Conservation (phyloP, 2,329 filamentous ascomycete species). For the Cercospora zeae-maydis region DNA sequence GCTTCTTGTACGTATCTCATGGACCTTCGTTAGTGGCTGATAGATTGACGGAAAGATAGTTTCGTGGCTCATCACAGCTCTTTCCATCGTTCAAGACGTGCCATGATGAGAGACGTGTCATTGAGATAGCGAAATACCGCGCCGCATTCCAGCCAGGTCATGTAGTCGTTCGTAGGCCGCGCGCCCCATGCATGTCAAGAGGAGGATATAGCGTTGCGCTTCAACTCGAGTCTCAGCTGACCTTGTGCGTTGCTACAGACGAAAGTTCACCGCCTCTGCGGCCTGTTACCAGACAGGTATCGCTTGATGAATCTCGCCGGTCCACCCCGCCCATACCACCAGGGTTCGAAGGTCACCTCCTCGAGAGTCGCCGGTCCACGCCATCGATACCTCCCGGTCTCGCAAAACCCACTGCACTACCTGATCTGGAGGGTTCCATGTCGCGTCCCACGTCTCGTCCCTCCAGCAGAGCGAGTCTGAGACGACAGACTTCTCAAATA, state of each 20-base stretch:
- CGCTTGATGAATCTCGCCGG: conserved; percentile 31
- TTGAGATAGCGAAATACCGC: conserved; percentile 20
- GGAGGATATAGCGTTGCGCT: conserved; percentile 11
- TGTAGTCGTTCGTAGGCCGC: neutral
- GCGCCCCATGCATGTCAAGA: conserved; percentile 28
- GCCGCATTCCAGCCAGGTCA: neutral
- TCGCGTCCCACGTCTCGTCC: conserved; percentile 32
- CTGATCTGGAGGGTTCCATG: conserved; percentile 28
- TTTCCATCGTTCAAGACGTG: conserved; percentile 21
- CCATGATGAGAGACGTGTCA: conserved; percentile 25
- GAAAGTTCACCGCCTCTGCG: conserved; percentile 32
- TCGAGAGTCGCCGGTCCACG: conserved; percentile 42
- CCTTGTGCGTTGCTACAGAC: conserved; percentile 24
- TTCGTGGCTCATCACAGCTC: conserved; percentile 23
- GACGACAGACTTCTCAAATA: conserved; percentile 33
- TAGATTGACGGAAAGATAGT: conserved; percentile 38
- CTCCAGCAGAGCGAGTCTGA: conserved; percentile 37
- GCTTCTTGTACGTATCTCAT: conserved; percentile 36
- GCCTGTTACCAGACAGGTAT: conserved; percentile 26
- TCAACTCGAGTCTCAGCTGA: conserved; percentile 1
- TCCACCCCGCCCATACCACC: conserved; percentile 38
- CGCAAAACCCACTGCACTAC: conserved; percentile 30
- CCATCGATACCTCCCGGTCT: conserved; percentile 48
- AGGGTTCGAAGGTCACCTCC: conserved; percentile 34
- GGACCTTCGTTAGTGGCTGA: conserved; percentile 32